Evolutionary conservation across 345 rosid genomes (phyloP).

Genomic region (Angophora floribunda): DNA sequence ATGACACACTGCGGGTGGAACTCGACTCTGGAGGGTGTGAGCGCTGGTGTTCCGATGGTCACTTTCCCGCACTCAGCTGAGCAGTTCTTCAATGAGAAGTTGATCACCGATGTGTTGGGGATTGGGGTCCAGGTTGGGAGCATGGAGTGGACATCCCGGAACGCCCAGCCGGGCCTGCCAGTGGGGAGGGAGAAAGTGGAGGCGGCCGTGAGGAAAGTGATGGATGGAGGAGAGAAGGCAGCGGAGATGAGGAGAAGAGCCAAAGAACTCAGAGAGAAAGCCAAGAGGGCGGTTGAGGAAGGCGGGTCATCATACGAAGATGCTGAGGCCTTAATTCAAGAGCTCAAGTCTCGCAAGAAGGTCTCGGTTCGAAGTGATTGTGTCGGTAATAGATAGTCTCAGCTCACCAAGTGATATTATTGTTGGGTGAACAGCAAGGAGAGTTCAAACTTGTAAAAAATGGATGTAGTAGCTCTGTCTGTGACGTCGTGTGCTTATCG

Average conservation of each 20-base stretch:
- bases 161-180: not conserved
- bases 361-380: not conserved
- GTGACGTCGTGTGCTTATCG: not conserved
- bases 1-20: conserved; percentile 50
- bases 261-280: conserved; percentile 10
- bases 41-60: conserved; percentile 27
- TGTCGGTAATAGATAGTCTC: not conserved
- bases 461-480: not conserved
- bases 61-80: conserved; percentile 28
- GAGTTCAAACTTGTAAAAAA: not conserved
- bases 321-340: conserved; percentile 10
- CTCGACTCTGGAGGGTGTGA: conserved; percentile 19
- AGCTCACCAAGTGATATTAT: not conserved
- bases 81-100: conserved; percentile 33
- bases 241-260: conserved; percentile 24
- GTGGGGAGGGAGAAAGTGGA: conserved; percentile 20
- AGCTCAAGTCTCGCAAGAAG: conserved; percentile 2
- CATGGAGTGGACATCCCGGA: conserved; percentile 13
- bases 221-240: conserved; percentile 20
- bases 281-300: conserved; percentile 28
- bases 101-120: conserved; percentile 13
- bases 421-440: not conserved
- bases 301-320: conserved; percentile 33
- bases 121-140: conserved; percentile 30
- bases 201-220: conserved; percentile 14